A percentile compares a stretch with the other conserved stretches of the same genome.
phyloP scores from a whole-genome alignment of 768 basidiomycete genomes.

The Russula earlei region DNA sequence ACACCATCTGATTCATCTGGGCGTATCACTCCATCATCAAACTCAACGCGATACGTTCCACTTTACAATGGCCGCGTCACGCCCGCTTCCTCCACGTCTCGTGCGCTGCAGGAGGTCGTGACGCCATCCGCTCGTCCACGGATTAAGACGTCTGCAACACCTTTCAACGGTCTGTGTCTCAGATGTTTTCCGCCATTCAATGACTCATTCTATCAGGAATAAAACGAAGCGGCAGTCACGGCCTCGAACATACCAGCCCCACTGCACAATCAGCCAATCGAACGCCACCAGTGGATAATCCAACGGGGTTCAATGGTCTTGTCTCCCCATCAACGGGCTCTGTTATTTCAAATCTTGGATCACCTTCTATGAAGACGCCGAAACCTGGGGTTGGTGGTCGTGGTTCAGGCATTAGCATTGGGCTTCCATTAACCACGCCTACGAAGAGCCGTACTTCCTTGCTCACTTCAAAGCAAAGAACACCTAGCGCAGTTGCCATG shows the following conservation, averaged over 20 bases:
- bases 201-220: slow-evolving; percentile 49
- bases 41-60: slow-evolving; percentile 43
- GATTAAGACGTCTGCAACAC: slow-evolving; percentile 32
- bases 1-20: slow-evolving; percentile 35
- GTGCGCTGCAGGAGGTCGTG: slow-evolving; percentile 22
- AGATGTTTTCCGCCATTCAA: slow-evolving; percentile 25
- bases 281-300: slow-evolving; percentile 16
- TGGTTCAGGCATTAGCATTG: slow-evolving; percentile 29
- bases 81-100: slow-evolving; percentile 25
- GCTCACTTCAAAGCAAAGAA: slow-evolving; percentile 50
- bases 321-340: slow-evolving; percentile 7
- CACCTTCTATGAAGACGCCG: slow-evolving; percentile 57
- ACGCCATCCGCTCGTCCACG: slow-evolving; percentile 43
- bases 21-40: slow-evolving; percentile 22
- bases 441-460: slow-evolving; percentile 30
- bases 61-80: slow-evolving; percentile 37
- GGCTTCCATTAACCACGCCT: slow-evolving; percentile 34
- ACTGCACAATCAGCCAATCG: slow-evolving; percentile 19
- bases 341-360: slow-evolving; percentile 25
- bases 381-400: slow-evolving; percentile 38
- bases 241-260: slow-evolving; percentile 15
- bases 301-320: slow-evolving; percentile 19
- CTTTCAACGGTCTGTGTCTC: slow-evolving; percentile 4
- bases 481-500: slow-evolving; percentile 72
- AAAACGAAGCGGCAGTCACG: slow-evolving; percentile 17